Evolutionary conservation across 371 early-diverging fungal genomes (phyloP).

Genomic region (Mortierella sp.): DNA sequence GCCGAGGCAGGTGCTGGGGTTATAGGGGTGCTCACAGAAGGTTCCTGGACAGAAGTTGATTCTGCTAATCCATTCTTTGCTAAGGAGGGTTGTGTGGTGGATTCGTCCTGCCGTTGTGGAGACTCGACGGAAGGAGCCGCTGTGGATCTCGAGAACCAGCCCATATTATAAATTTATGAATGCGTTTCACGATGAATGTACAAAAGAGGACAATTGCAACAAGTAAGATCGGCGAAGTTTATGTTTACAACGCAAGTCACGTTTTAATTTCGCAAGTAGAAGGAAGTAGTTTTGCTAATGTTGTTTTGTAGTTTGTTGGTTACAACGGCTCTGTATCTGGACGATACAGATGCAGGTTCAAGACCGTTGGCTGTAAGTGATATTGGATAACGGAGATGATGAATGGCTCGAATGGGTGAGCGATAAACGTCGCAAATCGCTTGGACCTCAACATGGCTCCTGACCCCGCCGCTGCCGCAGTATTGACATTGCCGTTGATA

Average conservation of each 20-base stretch:
- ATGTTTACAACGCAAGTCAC: background rate
- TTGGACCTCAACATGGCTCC: constrained; percentile 39
- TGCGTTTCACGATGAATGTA: background rate
- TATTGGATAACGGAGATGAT: constrained; percentile 58
- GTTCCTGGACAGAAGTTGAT: background rate
- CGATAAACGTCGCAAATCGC: constrained; percentile 63
- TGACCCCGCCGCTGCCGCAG: constrained; percentile 6
- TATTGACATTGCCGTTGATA: constrained; percentile 12
- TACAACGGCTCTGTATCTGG: constrained; percentile 29
- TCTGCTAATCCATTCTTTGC: background rate
- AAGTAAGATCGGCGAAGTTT: background rate
- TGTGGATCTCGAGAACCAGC: constrained; percentile 51
- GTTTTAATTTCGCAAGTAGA: background rate
- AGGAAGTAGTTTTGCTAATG: background rate
- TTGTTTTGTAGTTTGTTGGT: no score
- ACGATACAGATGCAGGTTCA: constrained; percentile 43
- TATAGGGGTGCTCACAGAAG: background rate
- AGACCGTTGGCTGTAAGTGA: constrained; percentile 31
- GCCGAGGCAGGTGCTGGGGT: background rate
- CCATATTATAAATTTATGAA: constrained; percentile 23
- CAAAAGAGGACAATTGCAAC: no score
- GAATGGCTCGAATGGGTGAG: constrained; percentile 73
- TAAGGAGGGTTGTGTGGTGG: background rate
- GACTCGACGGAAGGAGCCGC: constrained; percentile 6
- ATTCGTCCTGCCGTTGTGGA: constrained; percentile 9